phyloP scores from a whole-genome alignment of 2,329 filamentous ascomycete genomes.

The Colletotrichum chrysophilum region DNA sequence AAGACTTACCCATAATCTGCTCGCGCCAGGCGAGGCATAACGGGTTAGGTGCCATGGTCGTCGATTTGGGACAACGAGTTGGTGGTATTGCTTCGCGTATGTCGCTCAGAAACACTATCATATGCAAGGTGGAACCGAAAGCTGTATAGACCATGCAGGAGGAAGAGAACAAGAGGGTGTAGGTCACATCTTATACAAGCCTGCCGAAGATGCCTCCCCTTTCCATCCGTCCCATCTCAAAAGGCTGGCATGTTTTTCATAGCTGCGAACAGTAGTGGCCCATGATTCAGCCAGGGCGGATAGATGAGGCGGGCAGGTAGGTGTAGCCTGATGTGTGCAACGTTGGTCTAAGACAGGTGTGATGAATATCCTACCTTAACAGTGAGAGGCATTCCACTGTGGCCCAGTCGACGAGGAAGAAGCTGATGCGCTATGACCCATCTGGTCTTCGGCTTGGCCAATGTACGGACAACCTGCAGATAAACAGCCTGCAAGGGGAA shows the following conservation, averaged over 20 bases:
- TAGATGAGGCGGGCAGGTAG: not conserved
- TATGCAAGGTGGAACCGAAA: not conserved
- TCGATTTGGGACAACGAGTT: not conserved
- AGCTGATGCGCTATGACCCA: not conserved
- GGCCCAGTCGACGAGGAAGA: not conserved
- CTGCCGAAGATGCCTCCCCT: not conserved
- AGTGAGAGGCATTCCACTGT: not conserved
- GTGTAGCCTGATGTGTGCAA: not conserved
- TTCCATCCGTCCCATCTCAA: not conserved
- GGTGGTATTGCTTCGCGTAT: not conserved
- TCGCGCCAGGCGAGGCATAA: conserved; percentile 13
- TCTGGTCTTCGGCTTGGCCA: not conserved
- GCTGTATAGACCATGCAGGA: not conserved
- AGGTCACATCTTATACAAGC: conserved; percentile 4
- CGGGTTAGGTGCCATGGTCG: conserved; percentile 9
- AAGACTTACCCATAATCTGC: conserved; percentile 7
- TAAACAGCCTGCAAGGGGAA: not conserved
- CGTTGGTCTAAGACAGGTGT: not conserved
- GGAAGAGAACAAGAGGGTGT: not conserved
- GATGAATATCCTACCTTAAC: not conserved
- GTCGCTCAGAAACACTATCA: not conserved
- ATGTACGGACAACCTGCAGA: not conserved
- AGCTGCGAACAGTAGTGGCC: not conserved
- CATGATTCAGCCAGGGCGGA: not conserved
- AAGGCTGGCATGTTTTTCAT: not conserved